A percentile compares a stretch with the other conserved stretches of the same genome.
phyloP scores from a whole-genome alignment of 2,329 filamentous ascomycete genomes.

The Talaromyces sp. region DNA sequence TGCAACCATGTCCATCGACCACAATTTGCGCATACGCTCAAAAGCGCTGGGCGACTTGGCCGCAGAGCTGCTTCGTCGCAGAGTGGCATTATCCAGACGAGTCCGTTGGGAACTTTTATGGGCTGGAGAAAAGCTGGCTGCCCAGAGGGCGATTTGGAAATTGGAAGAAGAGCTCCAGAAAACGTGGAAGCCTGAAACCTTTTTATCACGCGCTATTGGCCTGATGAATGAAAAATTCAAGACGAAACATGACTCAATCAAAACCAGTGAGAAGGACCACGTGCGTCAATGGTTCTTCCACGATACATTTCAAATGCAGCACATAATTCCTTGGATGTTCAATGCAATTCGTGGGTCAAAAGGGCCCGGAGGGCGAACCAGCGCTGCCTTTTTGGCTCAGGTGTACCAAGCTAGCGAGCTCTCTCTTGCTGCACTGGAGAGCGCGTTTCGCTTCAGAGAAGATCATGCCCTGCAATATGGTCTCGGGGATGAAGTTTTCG shows the following conservation, averaged over 20 bases:
- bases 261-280: constrained; percentile 63
- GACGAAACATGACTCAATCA: constrained; percentile 56
- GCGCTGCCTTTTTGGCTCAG: constrained; percentile 37
- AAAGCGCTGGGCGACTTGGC: constrained; percentile 71
- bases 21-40: constrained; percentile 69
- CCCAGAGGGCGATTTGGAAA: constrained; percentile 73
- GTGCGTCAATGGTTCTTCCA: constrained; percentile 84
- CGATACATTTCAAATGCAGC: constrained; percentile 65
- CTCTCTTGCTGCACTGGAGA: constrained; percentile 58
- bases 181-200: constrained; percentile 56
- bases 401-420: constrained; percentile 69
- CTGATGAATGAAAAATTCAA: constrained; percentile 73
- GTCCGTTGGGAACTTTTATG: constrained; percentile 78
- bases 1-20: constrained; percentile 68
- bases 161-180: constrained; percentile 66
- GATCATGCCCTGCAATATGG: constrained; percentile 67
- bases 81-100: constrained; percentile 56
- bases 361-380: constrained; percentile 53
- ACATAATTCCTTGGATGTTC: constrained; percentile 73
- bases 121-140: constrained; percentile 84
- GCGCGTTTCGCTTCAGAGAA: constrained; percentile 64
- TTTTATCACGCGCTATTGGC: constrained; percentile 68
- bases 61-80: constrained; percentile 59
- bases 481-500: constrained; percentile 59
- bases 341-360: constrained; percentile 69